A percentile compares a stretch with the other conserved stretches of the same genome.
Evolutionary conservation across 176 grass and related monocot species (phyloP).

Genomic region (Oryza brachyantha): DNA sequence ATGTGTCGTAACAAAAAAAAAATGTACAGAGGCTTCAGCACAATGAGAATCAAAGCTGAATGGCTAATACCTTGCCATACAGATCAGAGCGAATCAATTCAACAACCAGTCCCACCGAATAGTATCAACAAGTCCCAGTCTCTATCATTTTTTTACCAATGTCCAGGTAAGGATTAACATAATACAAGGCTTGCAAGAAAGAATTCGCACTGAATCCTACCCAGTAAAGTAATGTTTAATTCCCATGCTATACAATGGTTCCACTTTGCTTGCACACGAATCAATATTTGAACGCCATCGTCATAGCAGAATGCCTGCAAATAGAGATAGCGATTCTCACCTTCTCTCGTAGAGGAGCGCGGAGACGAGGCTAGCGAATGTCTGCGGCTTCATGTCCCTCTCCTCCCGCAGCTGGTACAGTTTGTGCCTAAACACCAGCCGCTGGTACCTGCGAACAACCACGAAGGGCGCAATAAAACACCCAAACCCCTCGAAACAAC

Average conservation of each 20-base stretch:
- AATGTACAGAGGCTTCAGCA: neutral
- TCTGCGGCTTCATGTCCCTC: conserved; percentile 93
- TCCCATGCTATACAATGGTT: neutral
- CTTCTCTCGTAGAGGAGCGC: conserved; percentile 87
- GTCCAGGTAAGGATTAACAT: neutral
- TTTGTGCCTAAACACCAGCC: conserved; percentile 73
- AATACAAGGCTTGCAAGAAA: neutral
- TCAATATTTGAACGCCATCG: neutral
- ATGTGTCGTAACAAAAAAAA: neutral
- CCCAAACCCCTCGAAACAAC: conserved; percentile 17
- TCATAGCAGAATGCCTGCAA: neutral
- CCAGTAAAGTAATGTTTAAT: neutral
- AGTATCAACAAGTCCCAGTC: conserved; percentile 5
- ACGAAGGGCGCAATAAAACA: conserved; percentile 17
- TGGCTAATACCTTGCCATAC: neutral
- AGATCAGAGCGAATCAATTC: neutral
- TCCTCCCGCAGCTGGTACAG: conserved; percentile 72
- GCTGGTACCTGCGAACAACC: conserved; percentile 60
- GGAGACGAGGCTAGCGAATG: conserved; percentile 78
- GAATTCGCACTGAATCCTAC: neutral
- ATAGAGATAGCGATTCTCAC: conserved; percentile 21
- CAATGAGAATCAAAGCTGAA: neutral
- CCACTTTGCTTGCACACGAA: neutral
- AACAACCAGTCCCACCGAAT: neutral
- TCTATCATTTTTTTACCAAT: too few species aligned